Percentiles rank a stretch among this genome's conserved stretches.
phyloP scores from a whole-genome alignment of 2,329 filamentous ascomycete genomes.

The Blastomyces gilchristii region DNA sequence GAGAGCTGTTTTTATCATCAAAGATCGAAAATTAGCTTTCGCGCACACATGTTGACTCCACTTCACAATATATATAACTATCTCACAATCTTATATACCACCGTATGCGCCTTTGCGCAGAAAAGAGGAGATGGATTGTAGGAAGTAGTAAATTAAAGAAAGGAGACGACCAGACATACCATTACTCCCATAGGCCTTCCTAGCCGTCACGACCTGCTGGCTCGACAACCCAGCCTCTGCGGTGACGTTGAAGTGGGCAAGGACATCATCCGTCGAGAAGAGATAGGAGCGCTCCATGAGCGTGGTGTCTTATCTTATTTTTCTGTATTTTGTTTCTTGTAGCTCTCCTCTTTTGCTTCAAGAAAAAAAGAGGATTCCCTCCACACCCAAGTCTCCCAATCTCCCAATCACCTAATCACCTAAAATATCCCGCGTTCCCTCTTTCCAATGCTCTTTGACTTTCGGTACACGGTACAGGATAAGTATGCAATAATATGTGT shows the following conservation, averaged over 20 bases:
- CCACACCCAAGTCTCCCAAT: background rate
- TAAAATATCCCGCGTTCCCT: too few relatives aligned
- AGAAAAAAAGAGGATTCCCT: too few relatives aligned
- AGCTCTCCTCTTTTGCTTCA: background rate
- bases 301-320: background rate
- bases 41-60: too few relatives aligned
- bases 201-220: slow-evolving; percentile 37
- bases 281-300: slow-evolving; percentile 47
- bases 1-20: slow-evolving; percentile 42
- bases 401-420: background rate
- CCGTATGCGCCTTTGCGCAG: background rate
- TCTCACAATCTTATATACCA: too few relatives aligned
- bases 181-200: slow-evolving; percentile 45
- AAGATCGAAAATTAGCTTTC: background rate
- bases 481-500: too few relatives aligned
- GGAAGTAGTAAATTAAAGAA: background rate
- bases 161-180: slow-evolving; percentile 31
- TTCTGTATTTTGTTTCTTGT: background rate
- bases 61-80: background rate
- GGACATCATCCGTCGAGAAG: slow-evolving; percentile 40
- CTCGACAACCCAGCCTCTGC: slow-evolving; percentile 43
- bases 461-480: too few relatives aligned
- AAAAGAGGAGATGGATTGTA: background rate
- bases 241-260: slow-evolving; percentile 43
- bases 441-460: too few relatives aligned